These are phyloP conservation scores for Thuidium tamariscinum DNA, from an alignment of 225 moss, liverwort and hornwort genomes.

Conservation along the genomic window DNA sequence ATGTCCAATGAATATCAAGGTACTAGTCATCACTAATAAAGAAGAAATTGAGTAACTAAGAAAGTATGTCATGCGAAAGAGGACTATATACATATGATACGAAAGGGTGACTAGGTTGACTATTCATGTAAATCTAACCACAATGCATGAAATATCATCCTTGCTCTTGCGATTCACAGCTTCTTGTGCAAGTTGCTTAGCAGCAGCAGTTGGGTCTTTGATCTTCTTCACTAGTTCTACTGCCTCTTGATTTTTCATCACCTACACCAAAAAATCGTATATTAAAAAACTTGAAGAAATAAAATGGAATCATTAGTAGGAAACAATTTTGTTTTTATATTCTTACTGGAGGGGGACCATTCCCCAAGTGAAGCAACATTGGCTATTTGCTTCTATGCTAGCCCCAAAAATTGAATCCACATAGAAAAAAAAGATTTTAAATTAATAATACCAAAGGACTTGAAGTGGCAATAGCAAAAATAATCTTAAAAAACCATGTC, in stretches of 20 bases:
- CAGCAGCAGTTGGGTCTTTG: slow-evolving; percentile 65
- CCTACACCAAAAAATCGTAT: slow-evolving; percentile 16
- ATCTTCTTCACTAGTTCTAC: slow-evolving; percentile 72
- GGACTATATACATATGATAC: neutral
- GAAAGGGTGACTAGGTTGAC: neutral
- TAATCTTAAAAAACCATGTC: neutral
- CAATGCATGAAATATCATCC: slow-evolving; percentile 98
- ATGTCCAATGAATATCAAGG: neutral
- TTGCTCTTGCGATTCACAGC: slow-evolving; percentile 92
- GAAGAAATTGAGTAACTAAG: neutral
- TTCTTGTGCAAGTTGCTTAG: slow-evolving; percentile 75
- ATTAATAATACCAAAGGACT: neutral
- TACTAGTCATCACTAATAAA: neutral
- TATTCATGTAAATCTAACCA: slow-evolving; percentile 69
- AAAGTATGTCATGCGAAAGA: neutral
- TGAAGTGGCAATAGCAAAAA: neutral
- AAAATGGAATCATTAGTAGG: neutral
- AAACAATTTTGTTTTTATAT: neutral
- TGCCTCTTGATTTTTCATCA: slow-evolving; percentile 89
- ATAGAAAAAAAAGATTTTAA: no score
- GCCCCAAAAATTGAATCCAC: no score
- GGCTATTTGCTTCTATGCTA: no score
- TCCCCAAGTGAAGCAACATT: neutral
- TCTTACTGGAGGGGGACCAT: neutral
- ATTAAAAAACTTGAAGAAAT: neutral